Evolutionary conservation across 1,284 basidiomycete genomes (phyloP), one percentile per base, ranked within the genome.

Genomic region (Moesziomyces antarcticus): DNA sequence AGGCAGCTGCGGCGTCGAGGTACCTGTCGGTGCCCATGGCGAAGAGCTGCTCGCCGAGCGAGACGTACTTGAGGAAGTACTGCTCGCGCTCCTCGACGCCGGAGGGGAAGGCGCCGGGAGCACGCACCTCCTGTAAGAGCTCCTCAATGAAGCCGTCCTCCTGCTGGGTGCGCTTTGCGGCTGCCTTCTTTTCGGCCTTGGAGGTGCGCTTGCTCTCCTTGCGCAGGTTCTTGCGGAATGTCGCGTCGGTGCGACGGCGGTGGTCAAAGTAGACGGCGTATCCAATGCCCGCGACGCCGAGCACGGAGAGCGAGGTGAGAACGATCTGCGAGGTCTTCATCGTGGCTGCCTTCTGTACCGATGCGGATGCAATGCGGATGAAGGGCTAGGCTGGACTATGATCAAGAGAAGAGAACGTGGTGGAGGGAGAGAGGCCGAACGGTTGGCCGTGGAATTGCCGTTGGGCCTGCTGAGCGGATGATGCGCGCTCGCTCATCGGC

Each of bases 201-300:
- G 90, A 89, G 24, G 89, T 85, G 51, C 82, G 84, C 55, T 85
- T 85, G 57, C 82, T 79, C 48, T 87, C 88, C 86, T 92, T 92
- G 86, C 94, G 94, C 68, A 99, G 89, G 84, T 89, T 89, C 86
- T 90, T 94, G 85, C 96, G 90, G 89, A 99, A 99, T 14, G 88
- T 87, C 42, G 88, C 85, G 84, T 97, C 93, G 84, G 92, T 94
- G 79, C 94, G 89, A 60, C 96, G 90, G 86, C 90, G 92, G 88
- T 97, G 91, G 88, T 99, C 96, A 84, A 98, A 99, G 86, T 95
- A 98, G 61, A 79, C 42, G 14, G 82, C 82, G 54, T 83, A 83
- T 11, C 80, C 82, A 40, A 82, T 42, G n/a, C 74, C 73, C 10
- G 69, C 80, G 9, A 69, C 68, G 13, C 67, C 71, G 47, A 81